Conservation (phyloP, 1,284 basidiomycete genomes). For the Athelia psychrophila region DNA sequence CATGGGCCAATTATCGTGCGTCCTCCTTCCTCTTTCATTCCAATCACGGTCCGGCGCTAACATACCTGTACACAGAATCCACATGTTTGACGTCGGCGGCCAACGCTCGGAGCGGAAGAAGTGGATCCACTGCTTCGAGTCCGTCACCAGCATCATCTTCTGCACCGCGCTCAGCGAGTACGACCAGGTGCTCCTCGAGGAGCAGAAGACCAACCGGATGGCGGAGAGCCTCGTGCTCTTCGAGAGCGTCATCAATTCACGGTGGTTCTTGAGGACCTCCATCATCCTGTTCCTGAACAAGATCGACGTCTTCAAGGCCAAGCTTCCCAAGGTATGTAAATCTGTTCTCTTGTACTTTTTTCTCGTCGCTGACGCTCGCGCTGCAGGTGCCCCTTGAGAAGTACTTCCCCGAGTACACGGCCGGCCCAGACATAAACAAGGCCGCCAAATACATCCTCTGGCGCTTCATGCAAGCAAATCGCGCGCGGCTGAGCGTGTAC, state of each 20-base stretch:
- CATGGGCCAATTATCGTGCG: conserved; percentile 70
- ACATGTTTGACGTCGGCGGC: conserved; percentile 93
- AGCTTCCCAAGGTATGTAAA: conserved; percentile 72
- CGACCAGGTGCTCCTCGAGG: conserved; percentile 87
- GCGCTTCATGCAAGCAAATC: conserved; percentile 95
- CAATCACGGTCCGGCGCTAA: conserved; percentile 36
- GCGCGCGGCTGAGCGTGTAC: conserved; percentile 86
- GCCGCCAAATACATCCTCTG: conserved; percentile 97
- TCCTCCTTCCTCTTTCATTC: conserved; percentile 53
- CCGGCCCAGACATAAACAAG: conserved; percentile 92
- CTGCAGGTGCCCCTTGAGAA: conserved; percentile 74
- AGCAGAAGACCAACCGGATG: conserved; percentile 91
- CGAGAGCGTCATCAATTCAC: conserved; percentile 93
- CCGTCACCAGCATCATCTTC: conserved; percentile 94
- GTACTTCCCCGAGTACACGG: conserved; percentile 95
- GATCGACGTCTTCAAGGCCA: conserved; percentile 94
- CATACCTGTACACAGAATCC: conserved; percentile 58
- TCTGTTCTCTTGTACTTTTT: neutral
- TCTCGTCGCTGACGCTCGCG: neutral
- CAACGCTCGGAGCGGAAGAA: conserved; percentile 94
- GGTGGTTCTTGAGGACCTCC: conserved; percentile 93
- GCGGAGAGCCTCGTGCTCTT: conserved; percentile 91
- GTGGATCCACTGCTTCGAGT: conserved; percentile 95
- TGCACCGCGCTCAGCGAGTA: conserved; percentile 94
- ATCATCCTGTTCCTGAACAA: conserved; percentile 95